Base-by-base conservation (phyloP, 371 early-diverging fungal genomes). In the Mortierella sp. region DNA sequence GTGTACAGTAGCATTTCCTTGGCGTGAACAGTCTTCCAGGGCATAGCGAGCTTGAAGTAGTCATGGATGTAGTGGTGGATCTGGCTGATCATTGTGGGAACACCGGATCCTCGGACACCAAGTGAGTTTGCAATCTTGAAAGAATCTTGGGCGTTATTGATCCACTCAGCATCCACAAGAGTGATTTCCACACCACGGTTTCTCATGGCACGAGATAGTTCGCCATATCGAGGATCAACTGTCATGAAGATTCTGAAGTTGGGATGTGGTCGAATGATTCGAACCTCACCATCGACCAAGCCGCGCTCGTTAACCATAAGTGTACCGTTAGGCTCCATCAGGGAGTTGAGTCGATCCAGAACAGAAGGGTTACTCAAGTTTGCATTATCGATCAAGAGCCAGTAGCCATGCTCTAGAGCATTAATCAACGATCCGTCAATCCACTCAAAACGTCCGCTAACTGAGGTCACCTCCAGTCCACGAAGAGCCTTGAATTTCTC, bases 161-260 rank as follows among this genome's bases (percentile, higher is more conserved):
- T 77, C 84, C 80, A 83, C 16, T 86, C 85, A 8, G 81, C 75
- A 62, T 90, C 88, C n/a, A 94, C 85, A 22, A 94, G 75, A 12
- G 91, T 87, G 78, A 90, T 92, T 86, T 98, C 99, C 28, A 98
- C 92, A 70, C 97, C 96, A 76, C 99, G 93, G 78, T 99, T 99
- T 66, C 98, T 87, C 98, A 99, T 98, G 8, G 99, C 98, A 24
- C 98, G 91, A 1, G 97, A 97, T 30, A 98, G 87, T 78, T 99
- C 98, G 24, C 99, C 98, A 67, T 93, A 89, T 57, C 87, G 88
- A 14, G 99, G 97, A 85, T 99, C 99, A 61, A 99, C 96, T 0
- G 99, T 97, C 93, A 99, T 96, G 84, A 99, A 97, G 73, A 99
- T 90, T 52, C 99, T 92, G 90, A 99, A 99, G 75, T 97, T 92